phyloP scores from a whole-genome alignment of 306 rosid genomes.

The Vicia faba region DNA sequence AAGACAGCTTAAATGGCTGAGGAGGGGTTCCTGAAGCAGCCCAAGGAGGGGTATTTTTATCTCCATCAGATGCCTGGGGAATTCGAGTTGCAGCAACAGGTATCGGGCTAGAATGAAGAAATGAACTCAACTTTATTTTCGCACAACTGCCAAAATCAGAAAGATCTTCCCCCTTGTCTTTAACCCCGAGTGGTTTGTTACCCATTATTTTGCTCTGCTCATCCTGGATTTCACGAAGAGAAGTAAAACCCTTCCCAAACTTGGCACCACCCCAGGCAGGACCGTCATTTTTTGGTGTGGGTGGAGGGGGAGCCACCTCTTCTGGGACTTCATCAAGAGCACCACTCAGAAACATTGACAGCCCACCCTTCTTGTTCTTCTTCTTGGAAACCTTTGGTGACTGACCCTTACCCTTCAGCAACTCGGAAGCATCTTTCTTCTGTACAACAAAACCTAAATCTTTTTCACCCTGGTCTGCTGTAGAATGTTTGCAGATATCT shows the following conservation, averaged over 20 bases:
- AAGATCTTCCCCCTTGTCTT: constrained; percentile 58
- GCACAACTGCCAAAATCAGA: constrained; percentile 52
- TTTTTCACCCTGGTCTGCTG: constrained; percentile 35
- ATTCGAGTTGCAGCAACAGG: constrained; percentile 56
- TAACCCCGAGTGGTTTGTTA: constrained; percentile 37
- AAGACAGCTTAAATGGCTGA: constrained; percentile 66
- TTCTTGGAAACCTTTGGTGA: constrained; percentile 61
- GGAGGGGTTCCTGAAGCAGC: constrained; percentile 92
- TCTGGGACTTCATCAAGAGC: constrained; percentile 74
- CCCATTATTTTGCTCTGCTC: constrained; percentile 65
- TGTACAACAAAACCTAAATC: constrained; percentile 41
- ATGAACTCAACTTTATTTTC: constrained; percentile 66
- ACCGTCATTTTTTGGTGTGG: constrained; percentile 63
- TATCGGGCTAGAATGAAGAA: constrained; percentile 84
- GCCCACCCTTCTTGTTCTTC: constrained; percentile 89
- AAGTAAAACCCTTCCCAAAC: constrained; percentile 58
- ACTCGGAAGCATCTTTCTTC: constrained; percentile 51
- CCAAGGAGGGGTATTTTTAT: constrained; percentile 81
- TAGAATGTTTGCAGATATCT: constrained; percentile 35
- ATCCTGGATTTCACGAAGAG: constrained; percentile 86
- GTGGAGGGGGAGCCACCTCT: constrained; percentile 56
- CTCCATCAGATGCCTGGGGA: constrained; percentile 64
- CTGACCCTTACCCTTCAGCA: constrained; percentile 43
- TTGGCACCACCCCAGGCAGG: constrained; percentile 98
- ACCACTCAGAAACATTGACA: constrained; percentile 96